These are phyloP conservation scores for Leucocoprinus sp. DNA, from an alignment of 768 basidiomycete genomes.

Conservation along the genomic window DNA sequence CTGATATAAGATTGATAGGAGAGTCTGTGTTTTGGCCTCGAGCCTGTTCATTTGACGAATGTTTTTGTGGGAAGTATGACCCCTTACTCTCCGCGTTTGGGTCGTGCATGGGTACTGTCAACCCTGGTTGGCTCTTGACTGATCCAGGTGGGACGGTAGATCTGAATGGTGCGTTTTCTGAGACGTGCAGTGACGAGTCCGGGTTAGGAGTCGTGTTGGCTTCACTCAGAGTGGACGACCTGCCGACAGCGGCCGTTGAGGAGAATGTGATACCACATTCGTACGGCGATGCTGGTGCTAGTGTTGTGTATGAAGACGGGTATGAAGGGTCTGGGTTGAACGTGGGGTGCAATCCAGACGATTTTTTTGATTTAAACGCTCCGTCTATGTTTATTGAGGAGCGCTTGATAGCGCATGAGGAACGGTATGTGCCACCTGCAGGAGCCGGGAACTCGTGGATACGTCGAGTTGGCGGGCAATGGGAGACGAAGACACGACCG, in stretches of 20 bases:
- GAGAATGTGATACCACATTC: too few species aligned
- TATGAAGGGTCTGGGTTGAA: background rate
- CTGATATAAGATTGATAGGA: conserved; percentile 12
- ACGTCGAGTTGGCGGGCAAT: conserved; percentile 48
- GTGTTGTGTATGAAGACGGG: background rate
- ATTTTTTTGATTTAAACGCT: conserved; percentile 30
- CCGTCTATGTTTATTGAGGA: conserved; percentile 3
- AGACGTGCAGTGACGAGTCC: too few species aligned
- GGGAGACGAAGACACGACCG: too few species aligned
- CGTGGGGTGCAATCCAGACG: conserved; percentile 22
- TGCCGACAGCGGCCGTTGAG: too few species aligned
- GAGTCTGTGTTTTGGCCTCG: conserved; percentile 17
- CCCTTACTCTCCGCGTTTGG: conserved; percentile 28
- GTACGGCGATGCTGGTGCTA: too few species aligned
- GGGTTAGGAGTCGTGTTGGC: too few species aligned
- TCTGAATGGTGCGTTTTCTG: too few species aligned
- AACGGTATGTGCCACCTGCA: conserved; percentile 41
- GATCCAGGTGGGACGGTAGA: conserved; percentile 32
- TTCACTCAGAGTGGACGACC: too few species aligned
- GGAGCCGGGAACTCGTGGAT: conserved; percentile 42
- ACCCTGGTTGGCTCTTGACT: conserved; percentile 21
- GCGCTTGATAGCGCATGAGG: conserved; percentile 11
- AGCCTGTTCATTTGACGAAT: conserved; percentile 9
- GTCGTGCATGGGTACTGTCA: conserved; percentile 26
- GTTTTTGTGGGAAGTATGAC: conserved; percentile 22